Evolutionary conservation across 352 stramenopile genomes (phyloP).

Genomic region (Globisporangium spiculum): DNA sequence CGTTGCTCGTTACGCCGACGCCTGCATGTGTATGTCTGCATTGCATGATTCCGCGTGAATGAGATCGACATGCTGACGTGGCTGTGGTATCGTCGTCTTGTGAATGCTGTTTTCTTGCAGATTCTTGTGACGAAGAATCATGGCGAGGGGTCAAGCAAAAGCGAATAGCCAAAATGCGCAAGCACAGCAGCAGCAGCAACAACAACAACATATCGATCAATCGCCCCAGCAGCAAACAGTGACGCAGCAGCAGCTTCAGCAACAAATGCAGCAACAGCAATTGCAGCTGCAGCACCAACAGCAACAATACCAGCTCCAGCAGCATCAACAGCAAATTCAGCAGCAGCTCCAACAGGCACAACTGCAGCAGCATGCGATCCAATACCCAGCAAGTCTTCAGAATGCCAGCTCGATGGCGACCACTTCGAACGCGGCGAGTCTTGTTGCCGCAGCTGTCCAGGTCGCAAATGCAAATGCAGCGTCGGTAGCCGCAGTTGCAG

Average conservation of each 20-base stretch:
- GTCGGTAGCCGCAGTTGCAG: conserved; percentile 27
- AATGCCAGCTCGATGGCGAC: conserved; percentile 24
- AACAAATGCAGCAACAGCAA: conserved; percentile 30
- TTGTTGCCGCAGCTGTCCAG: conserved; percentile 42
- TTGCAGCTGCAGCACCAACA: conserved; percentile 31
- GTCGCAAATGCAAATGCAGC: conserved; percentile 29
- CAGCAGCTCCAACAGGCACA: conserved; percentile 29
- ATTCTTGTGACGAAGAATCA: conserved; percentile 1
- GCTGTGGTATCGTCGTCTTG: background rate
- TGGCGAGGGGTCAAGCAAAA: conserved; percentile 14
- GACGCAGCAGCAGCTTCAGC: conserved; percentile 26
- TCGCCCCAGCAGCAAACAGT: conserved; percentile 16
- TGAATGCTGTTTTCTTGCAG: conserved; percentile 1
- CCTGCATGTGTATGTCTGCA: background rate
- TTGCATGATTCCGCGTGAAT: background rate
- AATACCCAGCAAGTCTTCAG: conserved; percentile 31
- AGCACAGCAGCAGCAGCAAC: conserved; percentile 12
- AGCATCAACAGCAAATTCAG: conserved; percentile 31
- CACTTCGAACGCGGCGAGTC: conserved; percentile 32
- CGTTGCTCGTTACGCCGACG: background rate
- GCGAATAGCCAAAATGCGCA: conserved; percentile 8
- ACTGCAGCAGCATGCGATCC: conserved; percentile 33
- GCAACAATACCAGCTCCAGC: conserved; percentile 27
- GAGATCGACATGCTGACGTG: background rate
- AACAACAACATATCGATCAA: conserved; percentile 19